These are phyloP conservation scores for Mychonastes homosphaera DNA, from an alignment of 139 green algal species.

Conservation along the genomic window DNA sequence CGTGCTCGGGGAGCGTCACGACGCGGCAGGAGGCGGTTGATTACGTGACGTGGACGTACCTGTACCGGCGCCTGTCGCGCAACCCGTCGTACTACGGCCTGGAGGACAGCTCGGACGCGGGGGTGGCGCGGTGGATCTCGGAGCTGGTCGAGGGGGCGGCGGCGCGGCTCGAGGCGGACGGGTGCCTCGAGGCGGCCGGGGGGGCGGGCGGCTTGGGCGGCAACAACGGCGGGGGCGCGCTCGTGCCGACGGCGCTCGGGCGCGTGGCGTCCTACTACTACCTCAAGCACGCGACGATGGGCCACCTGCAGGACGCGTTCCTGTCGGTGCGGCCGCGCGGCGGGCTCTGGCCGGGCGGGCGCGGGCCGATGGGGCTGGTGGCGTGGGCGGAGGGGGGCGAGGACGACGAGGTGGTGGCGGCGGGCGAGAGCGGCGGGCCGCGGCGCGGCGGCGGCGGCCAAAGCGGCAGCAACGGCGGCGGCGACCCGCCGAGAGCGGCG, in stretches of 20 bases:
- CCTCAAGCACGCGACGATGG: constrained; percentile 78
- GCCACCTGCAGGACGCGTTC: constrained; percentile 53
- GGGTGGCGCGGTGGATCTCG: constrained; percentile 65
- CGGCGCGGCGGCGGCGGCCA: too few species aligned
- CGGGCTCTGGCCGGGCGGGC: background rate
- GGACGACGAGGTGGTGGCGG: background rate
- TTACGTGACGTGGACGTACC: constrained; percentile 97
- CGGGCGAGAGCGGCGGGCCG: background rate
- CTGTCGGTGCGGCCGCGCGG: background rate
- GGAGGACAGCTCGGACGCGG: constrained; percentile 37
- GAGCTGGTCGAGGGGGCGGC: constrained; percentile 63
- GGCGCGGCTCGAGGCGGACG: constrained; percentile 53
- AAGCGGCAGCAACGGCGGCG: too few species aligned
- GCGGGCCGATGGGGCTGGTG: too few species aligned
- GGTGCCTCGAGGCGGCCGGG: constrained; percentile 52
- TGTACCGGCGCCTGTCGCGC: constrained; percentile 57
- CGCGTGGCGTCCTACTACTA: constrained; percentile 91
- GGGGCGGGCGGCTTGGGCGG: background rate
- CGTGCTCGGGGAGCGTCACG: constrained; percentile 66
- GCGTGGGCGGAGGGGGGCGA: background rate
- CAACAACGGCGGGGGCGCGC: constrained; percentile 39
- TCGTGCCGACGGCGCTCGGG: constrained; percentile 53
- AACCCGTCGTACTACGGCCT: constrained; percentile 97
- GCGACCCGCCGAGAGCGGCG: too few species aligned
- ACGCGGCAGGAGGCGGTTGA: constrained; percentile 72